Evolutionary conservation across 1,284 basidiomycete genomes (phyloP).

Genomic region (Cerioporus squamosus): DNA sequence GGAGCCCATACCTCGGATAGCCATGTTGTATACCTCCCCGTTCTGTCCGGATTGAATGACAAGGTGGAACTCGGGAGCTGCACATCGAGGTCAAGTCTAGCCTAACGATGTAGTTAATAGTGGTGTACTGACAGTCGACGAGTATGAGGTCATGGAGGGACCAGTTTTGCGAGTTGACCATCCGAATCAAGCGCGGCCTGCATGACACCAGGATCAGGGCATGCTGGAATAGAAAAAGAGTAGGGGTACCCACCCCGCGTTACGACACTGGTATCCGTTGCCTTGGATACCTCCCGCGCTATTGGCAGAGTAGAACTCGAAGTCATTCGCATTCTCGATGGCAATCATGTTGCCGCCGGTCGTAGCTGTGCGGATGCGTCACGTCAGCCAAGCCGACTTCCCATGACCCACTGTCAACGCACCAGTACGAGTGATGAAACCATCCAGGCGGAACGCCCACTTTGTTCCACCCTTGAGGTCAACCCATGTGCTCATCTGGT

Average conservation of each 20-base stretch:
- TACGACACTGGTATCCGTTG: slow-evolving; percentile 38
- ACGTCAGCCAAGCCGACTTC: no score
- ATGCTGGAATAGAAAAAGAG: background rate
- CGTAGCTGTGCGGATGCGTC: slow-evolving; percentile 25
- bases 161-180: slow-evolving; percentile 37
- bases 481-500: slow-evolving; percentile 38
- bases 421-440: slow-evolving; percentile 36
- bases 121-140: slow-evolving; percentile 35
- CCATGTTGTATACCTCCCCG: slow-evolving; percentile 42
- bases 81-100: background rate
- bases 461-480: slow-evolving; percentile 34
- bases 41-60: slow-evolving; percentile 37
- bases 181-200: slow-evolving; percentile 38
- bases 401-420: background rate
- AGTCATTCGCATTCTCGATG: slow-evolving; percentile 39
- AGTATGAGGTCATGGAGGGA: slow-evolving; percentile 43
- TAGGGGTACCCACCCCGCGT: slow-evolving; percentile 31
- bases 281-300: slow-evolving; percentile 42
- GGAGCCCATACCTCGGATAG: slow-evolving; percentile 34
- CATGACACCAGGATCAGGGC: background rate
- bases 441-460: slow-evolving; percentile 41
- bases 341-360: slow-evolving; percentile 39
- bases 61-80: slow-evolving; percentile 42
- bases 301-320: slow-evolving; percentile 42
- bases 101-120: background rate